These are phyloP conservation scores for Penicillium paradoxum DNA, from an alignment of 495 filamentous ascomycete species.

Conservation along the genomic window DNA sequence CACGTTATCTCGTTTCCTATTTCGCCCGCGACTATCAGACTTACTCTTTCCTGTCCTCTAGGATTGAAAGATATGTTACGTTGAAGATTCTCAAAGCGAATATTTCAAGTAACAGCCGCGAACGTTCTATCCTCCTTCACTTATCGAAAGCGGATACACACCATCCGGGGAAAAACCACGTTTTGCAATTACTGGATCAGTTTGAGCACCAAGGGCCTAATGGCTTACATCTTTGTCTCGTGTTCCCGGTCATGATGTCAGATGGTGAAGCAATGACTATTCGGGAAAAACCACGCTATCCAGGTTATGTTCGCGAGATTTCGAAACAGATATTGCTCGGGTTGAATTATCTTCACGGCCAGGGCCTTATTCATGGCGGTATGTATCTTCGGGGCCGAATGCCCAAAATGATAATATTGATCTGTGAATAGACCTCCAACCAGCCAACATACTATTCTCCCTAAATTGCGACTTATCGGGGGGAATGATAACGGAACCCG, in stretches of 20 bases:
- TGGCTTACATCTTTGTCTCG: conserved; percentile 44
- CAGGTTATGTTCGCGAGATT: conserved; percentile 4
- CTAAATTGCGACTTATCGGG: neutral
- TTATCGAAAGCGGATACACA: conserved; percentile 1
- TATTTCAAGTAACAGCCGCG: conserved; percentile 12
- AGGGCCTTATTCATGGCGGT: conserved; percentile 4
- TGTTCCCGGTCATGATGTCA: conserved; percentile 30
- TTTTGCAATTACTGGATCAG: conserved; percentile 37
- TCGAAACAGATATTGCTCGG: conserved; percentile 5
- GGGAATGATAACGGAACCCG: conserved; percentile 3
- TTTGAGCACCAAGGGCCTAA: conserved; percentile 45
- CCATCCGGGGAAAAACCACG: conserved; percentile 28
- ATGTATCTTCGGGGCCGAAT: neutral
- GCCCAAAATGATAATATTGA: neutral
- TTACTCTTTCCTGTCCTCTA: conserved; percentile 3
- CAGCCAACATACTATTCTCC: conserved; percentile 10
- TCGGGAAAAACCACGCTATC: neutral
- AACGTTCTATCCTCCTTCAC: conserved; percentile 18
- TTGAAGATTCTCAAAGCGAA: conserved; percentile 36
- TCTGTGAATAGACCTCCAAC: conserved; percentile 9
- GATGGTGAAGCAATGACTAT: conserved; percentile 17
- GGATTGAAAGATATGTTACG: conserved; percentile 21
- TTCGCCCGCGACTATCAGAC: neutral
- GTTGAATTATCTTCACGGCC: conserved; percentile 4
- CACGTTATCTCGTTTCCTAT: neutral